Evolutionary conservation across 495 filamentous ascomycete genomes (phyloP).

Genomic region (Polyplosphaeria fusca): DNA sequence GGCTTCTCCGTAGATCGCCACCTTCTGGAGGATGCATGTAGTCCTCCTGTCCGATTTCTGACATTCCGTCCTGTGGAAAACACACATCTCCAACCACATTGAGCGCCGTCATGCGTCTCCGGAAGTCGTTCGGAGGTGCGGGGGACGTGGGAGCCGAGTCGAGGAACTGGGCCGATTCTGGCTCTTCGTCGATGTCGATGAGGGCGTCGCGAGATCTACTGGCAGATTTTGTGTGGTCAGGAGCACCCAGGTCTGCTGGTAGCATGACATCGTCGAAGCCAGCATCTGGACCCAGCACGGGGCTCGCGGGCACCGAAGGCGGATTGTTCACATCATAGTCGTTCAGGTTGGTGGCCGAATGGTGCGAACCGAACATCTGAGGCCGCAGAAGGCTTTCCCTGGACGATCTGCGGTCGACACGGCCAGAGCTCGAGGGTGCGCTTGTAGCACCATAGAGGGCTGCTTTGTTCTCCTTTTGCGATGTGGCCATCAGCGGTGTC

Average conservation of each 20-base stretch:
- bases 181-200: conserved; percentile 57
- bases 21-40: conserved; percentile 43
- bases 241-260: conserved; percentile 53
- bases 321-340: conserved; percentile 91
- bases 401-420: conserved; percentile 1
- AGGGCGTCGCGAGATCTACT: conserved; percentile 49
- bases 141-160: conserved; percentile 38
- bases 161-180: conserved; percentile 17
- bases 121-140: conserved; percentile 45
- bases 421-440: conserved; percentile 19
- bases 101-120: conserved; percentile 52
- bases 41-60: conserved; percentile 78
- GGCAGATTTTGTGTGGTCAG: conserved; percentile 38
- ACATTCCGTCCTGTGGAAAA: conserved; percentile 76
- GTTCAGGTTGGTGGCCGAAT: conserved; percentile 25
- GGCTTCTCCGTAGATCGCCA: conserved; percentile 41
- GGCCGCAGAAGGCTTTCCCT: conserved; percentile 30
- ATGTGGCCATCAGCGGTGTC: conserved; percentile 36
- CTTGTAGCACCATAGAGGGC: conserved; percentile 29
- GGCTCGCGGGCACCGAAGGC: conserved; percentile 84
- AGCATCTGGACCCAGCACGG: conserved; percentile 57
- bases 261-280: conserved; percentile 79
- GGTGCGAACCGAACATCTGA: neutral
- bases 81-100: conserved; percentile 85
- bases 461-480: conserved; percentile 16